Percentiles rank a stretch among this genome's conserved stretches.
Conservation (phyloP, 2,329 filamentous ascomycete genomes). For the Pyricularia pennisetigena region DNA sequence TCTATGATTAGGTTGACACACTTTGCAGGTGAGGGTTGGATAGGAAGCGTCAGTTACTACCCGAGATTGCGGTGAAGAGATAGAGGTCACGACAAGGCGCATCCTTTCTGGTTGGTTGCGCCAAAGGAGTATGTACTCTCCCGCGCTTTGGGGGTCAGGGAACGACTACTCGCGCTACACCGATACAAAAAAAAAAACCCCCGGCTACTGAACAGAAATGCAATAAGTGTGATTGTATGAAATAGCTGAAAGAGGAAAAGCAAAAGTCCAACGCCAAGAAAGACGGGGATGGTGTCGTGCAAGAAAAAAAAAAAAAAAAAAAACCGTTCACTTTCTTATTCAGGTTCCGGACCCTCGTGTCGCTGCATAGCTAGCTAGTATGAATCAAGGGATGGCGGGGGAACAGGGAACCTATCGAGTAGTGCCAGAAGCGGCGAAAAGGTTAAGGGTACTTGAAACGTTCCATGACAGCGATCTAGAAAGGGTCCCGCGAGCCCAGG, state of each 20-base stretch:
- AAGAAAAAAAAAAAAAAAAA: too few relatives aligned
- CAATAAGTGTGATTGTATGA: too few relatives aligned
- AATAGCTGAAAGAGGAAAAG: too few relatives aligned
- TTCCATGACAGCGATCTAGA: neutral
- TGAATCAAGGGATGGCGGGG: neutral
- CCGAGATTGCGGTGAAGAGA: neutral
- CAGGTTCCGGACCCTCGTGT: neutral
- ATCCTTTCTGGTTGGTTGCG: neutral
- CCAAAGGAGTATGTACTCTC: neutral
- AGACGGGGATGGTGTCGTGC: neutral
- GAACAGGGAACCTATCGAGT: neutral
- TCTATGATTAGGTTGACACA: neutral
- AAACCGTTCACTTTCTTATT: neutral
- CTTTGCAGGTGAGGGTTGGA: neutral
- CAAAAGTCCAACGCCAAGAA: neutral
- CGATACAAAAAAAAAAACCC: neutral
- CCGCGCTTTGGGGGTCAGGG: neutral
- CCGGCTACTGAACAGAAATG: too few relatives aligned
- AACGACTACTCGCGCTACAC: neutral
- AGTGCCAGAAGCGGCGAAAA: neutral
- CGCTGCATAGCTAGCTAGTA: neutral
- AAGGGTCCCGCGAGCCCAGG: neutral
- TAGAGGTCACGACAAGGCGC: neutral
- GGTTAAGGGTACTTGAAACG: neutral
- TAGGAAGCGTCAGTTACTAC: neutral